Percentiles rank a stretch among this genome's conserved stretches.
Conservation (phyloP, 192 early-diverging fungal species). For the Coemansia sp. region DNA sequence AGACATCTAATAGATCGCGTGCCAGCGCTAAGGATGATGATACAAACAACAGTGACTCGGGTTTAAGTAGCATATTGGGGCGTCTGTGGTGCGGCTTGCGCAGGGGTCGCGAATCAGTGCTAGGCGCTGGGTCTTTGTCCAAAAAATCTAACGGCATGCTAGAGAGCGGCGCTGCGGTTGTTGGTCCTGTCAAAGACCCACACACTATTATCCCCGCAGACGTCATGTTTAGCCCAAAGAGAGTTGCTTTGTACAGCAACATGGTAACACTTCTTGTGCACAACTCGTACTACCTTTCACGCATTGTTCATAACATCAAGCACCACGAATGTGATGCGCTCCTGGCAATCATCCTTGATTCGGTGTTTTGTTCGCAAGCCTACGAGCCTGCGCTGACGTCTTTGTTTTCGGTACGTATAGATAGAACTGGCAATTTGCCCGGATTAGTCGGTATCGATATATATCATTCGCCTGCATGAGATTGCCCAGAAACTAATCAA, state of each 20-base stretch:
- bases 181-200: constrained; percentile 27
- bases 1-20: not conserved
- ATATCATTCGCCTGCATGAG: not conserved
- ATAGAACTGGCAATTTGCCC: no score
- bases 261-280: constrained; percentile 35
- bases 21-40: not conserved
- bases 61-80: constrained; percentile 3
- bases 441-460: no score
- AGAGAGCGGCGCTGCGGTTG: constrained; percentile 26
- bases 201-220: constrained; percentile 38
- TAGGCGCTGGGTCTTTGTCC: not conserved
- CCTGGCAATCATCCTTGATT: constrained; percentile 37
- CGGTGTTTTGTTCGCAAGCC: constrained; percentile 27
- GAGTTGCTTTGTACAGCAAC: constrained; percentile 27
- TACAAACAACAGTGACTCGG: not conserved
- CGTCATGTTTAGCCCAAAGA: constrained; percentile 40
- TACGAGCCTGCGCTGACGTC: constrained; percentile 31
- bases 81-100: constrained; percentile 32
- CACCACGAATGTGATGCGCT: constrained; percentile 47
- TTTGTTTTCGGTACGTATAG: constrained; percentile 43
- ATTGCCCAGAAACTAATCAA: not conserved
- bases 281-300: constrained; percentile 41
- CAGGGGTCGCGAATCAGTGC: constrained; percentile 6
- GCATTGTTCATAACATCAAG: constrained; percentile 32
- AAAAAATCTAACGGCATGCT: not conserved